These are phyloP conservation scores for Zalaria obscura DNA, from an alignment of 2,329 filamentous ascomycete genomes.

Conservation along the genomic window DNA sequence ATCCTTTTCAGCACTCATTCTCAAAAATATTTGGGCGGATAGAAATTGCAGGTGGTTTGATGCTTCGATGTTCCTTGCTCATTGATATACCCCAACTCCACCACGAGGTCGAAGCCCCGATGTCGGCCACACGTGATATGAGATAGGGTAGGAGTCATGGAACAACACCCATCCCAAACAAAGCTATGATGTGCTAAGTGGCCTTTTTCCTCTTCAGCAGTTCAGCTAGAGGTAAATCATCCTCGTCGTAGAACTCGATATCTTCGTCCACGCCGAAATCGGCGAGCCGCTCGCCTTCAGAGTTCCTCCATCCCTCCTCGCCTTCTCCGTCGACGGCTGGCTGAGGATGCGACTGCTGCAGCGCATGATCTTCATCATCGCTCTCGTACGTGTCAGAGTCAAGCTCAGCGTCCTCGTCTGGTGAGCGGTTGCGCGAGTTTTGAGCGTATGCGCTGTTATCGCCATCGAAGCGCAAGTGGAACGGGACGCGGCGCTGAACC, in stretches of 20 bases:
- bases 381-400: constrained; percentile 10
- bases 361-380: constrained; percentile 14
- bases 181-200: background rate
- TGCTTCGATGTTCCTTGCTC: too few species aligned
- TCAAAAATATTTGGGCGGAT: too few species aligned
- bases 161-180: too few species aligned
- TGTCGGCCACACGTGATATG: too few species aligned
- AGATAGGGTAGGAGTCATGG: too few species aligned
- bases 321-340: constrained; percentile 20
- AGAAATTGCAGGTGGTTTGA: too few species aligned
- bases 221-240: constrained; percentile 57
- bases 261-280: constrained; percentile 76
- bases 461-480: constrained; percentile 24
- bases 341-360: constrained; percentile 9
- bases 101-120: too few species aligned
- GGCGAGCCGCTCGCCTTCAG: constrained; percentile 57
- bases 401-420: constrained; percentile 7
- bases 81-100: too few species aligned
- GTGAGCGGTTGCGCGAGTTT: background rate
- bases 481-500: constrained; percentile 25
- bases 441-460: constrained; percentile 1
- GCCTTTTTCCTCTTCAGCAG: constrained; percentile 42
- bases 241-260: constrained; percentile 51
- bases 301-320: constrained; percentile 54
- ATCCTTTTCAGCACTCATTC: background rate